phyloP scores from a whole-genome alignment of 768 basidiomycete genomes.

The Tylopilus sp. region DNA sequence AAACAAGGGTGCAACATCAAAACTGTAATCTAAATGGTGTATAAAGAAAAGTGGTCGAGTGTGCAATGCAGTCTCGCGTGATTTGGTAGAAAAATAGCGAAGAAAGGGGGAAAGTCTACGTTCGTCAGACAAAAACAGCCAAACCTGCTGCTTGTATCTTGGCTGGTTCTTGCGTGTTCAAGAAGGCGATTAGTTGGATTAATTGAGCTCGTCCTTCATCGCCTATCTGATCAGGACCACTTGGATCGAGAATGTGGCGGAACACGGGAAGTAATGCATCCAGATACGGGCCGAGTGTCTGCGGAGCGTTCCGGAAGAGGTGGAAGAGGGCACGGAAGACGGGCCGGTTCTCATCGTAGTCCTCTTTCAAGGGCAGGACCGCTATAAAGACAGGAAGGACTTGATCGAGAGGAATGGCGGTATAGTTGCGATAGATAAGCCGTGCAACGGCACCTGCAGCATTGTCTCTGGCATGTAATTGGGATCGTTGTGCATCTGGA shows the following conservation, averaged over 20 bases:
- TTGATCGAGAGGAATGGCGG: slow-evolving; percentile 83
- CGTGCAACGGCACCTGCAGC: slow-evolving; percentile 93
- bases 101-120: slow-evolving; percentile 23
- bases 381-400: slow-evolving; percentile 82
- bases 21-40: slow-evolving; percentile 22
- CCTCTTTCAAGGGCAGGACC: slow-evolving; percentile 83
- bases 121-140: slow-evolving; percentile 46
- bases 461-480: slow-evolving; percentile 89
- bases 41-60: not conserved
- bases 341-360: slow-evolving; percentile 85
- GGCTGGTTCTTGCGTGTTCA: slow-evolving; percentile 72
- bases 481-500: slow-evolving; percentile 57
- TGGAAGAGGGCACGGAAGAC: slow-evolving; percentile 88
- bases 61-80: not conserved
- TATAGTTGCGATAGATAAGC: slow-evolving; percentile 74
- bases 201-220: slow-evolving; percentile 77
- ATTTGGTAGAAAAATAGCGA: not conserved
- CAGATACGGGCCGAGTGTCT: slow-evolving; percentile 67
- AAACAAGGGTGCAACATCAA: slow-evolving; percentile 12
- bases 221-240: slow-evolving; percentile 67
- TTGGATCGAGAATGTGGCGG: slow-evolving; percentile 77
- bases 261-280: slow-evolving; percentile 80
- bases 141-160: slow-evolving; percentile 83
- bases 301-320: slow-evolving; percentile 75
- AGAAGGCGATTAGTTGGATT: slow-evolving; percentile 63